Base-by-base conservation (phyloP, 495 filamentous ascomycete species). In the Cairneyella variabilis region DNA sequence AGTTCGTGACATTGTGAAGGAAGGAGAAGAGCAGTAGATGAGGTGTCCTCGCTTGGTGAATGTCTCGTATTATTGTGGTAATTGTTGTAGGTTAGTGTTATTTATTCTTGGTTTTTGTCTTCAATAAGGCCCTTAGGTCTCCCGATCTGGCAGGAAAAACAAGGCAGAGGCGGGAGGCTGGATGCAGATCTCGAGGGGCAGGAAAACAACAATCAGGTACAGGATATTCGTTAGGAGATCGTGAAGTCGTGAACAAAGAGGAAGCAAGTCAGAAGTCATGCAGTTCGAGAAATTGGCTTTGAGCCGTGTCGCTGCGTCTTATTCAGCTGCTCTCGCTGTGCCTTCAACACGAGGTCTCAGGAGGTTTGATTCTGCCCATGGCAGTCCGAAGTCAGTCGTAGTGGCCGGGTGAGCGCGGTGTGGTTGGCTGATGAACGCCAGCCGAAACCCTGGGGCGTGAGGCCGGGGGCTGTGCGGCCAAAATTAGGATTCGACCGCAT, bases 401-500 rank as follows among this genome's bases (percentile, higher is more conserved):
- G n/a, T n/a, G n/a, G n/a, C n/a, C n/a, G n/a, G n/a, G n/a, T n/a
- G n/a, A n/a, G n/a, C n/a, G n/a, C n/a, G n/a, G n/a, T n/a, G 26
- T 47, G 44, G 44, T 47, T 47, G 44, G 44, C 44, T 47, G 44
- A 20, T 14, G n/a, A 47, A 20, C 44, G 14, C 3, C 16, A 34
- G 23, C 9, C 44, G 44, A 47, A 47, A 47, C 44, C 16, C 8
- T n/a, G 21, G 22, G 26, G 25, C 27, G 6, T 47, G 41, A 44
- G 43, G 21, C 43, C 8, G 21, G 43, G 43, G 43, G 37, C 37
- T 40, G 37, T 40, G 37, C 17, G 37, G 6, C 28, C 14, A 32
- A 32, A 32, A 7, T 32, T 32, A 14, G 28, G 7, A 32, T 32
- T 32, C 7, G 7, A 14, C 28, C 28, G 28, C 28, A 7, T 6